Evolutionary conservation across 1,139 yeast genomes (phyloP), one percentile per base, ranked within the genome.

Genomic region (Diutina catenulata): DNA sequence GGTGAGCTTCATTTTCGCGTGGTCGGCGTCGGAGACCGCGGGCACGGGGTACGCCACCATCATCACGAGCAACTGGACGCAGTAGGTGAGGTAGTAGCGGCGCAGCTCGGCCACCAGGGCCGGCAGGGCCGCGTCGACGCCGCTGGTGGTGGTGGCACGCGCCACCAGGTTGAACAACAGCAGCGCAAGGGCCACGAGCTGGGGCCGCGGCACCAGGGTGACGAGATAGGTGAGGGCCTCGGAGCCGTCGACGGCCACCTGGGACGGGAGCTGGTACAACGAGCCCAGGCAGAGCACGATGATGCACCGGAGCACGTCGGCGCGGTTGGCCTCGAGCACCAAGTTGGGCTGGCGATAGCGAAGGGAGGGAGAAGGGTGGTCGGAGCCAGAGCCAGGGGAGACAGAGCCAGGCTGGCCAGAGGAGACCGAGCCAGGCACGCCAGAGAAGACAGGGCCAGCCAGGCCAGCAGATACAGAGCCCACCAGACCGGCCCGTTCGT

Each of bases 31-130:
- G 4, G 59, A 59, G 4, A 51, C 48, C 16, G 58, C 39, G 0
- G 87, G 88, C 19, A 81, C 50, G 2, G 87, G 80, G 52, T 82
- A 82, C 1, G 72, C 72, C 10, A 80, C 50, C 67, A 83, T 68
- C 11, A 76, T 50, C 2, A 80, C 64, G 26, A 87, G 59, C 15
- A 83, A 56, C 49, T 84, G 88, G 28, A 77, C 55, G 1, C 86
- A 61, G 44, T 73, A 66, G 1, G 79, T 64, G 2, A 76, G 73
- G 45, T 77, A 63, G 25, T 69, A 54, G 39, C 69, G 62, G 45
- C 86, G 62, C 41, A 76, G 52, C 45, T 76, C 71, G 28, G 66
- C 57, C 33, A 62, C 52, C 26, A 52, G 51, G 9, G 51, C 49
- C 15, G 48, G 50, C 27, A 47, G 14, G 53, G 51, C 62, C 43